phyloP scores from a whole-genome alignment of 2,329 filamentous ascomycete genomes.

The Ophiocordyceps unilateralis region DNA sequence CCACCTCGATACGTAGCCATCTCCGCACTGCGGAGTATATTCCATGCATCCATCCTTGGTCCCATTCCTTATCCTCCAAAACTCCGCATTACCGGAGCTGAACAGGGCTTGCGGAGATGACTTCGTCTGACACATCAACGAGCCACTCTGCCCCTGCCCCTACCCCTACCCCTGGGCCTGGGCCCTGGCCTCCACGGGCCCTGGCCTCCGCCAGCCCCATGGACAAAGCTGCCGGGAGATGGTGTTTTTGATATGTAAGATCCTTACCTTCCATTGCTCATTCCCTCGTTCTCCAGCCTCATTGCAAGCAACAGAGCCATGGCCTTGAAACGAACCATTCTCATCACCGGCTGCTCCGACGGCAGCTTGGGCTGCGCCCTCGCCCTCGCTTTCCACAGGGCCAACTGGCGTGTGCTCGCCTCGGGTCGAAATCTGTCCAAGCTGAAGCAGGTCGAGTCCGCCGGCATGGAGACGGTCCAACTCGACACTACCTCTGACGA shows the following conservation, averaged over 20 bases:
- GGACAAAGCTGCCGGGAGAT: too few relatives aligned
- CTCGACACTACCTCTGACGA: conserved; percentile 9
- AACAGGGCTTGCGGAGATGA: not conserved
- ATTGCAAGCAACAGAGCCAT: not conserved
- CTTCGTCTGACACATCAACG: not conserved
- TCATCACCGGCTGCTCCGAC: conserved; percentile 19
- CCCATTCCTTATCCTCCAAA: too few relatives aligned
- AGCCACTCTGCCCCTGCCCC: too few relatives aligned
- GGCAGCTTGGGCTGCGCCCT: conserved; percentile 14
- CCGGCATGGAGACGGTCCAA: conserved; percentile 7
- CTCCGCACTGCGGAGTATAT: too few relatives aligned
- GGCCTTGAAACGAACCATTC: conserved; percentile 6
- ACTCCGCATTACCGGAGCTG: not conserved
- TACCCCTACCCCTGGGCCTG: too few relatives aligned
- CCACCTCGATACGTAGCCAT: too few relatives aligned
- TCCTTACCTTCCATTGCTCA: not conserved
- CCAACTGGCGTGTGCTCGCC: conserved; percentile 13
- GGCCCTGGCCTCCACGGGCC: too few relatives aligned
- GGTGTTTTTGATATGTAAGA: too few relatives aligned
- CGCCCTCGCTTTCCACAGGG: conserved; percentile 11
- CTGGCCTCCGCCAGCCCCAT: too few relatives aligned
- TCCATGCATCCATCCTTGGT: too few relatives aligned
- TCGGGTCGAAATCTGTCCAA: conserved; percentile 12
- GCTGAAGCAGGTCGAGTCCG: conserved; percentile 3
- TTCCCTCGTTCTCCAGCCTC: not conserved